Conservation (phyloP, 2,329 filamentous ascomycete genomes). For the Westerdykella aurantiaca region DNA sequence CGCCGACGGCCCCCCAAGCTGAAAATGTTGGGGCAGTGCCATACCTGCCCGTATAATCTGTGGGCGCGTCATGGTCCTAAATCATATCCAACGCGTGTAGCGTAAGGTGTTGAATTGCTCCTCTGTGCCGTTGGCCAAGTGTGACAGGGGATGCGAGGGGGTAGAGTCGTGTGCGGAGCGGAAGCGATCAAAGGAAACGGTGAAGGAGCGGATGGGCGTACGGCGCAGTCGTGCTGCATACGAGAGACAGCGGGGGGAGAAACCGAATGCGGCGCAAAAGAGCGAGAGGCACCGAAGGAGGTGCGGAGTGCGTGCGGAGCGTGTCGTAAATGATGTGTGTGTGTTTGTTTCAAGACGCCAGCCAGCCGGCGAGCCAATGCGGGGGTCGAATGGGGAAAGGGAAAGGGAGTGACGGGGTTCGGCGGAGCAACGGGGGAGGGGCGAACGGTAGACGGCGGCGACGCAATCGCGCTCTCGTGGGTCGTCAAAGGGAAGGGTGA, state of each 20-base stretch:
- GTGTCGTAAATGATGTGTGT: constrained; percentile 4
- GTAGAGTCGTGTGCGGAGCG: constrained; percentile 3
- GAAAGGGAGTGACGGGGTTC: constrained; percentile 7
- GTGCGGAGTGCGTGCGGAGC: constrained; percentile 11
- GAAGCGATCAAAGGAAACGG: background rate
- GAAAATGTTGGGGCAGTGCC: constrained; percentile 9
- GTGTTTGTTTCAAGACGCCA: constrained; percentile 14
- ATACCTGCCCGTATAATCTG: constrained; percentile 53
- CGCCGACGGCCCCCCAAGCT: constrained; percentile 4
- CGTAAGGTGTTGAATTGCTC: constrained; percentile 3
- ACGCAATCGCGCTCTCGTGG: too few relatives aligned
- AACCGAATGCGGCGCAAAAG: constrained; percentile 4
- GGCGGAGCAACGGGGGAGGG: background rate
- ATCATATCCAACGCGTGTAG: constrained; percentile 27
- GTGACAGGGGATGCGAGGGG: constrained; percentile 20
- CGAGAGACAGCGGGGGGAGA: constrained; percentile 5
- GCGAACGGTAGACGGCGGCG: too few relatives aligned
- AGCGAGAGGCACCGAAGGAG: constrained; percentile 11
- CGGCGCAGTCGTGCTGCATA: constrained; percentile 7
- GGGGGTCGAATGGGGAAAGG: constrained; percentile 1
- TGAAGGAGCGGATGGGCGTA: background rate
- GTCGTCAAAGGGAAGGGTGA: too few relatives aligned
- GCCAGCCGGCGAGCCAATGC: constrained; percentile 2
- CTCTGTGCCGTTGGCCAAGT: constrained; percentile 17
- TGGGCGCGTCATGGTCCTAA: constrained; percentile 48